Base-by-base conservation (phyloP, 176 grass and related monocot genomes). In the Lolium multiflorum region DNA sequence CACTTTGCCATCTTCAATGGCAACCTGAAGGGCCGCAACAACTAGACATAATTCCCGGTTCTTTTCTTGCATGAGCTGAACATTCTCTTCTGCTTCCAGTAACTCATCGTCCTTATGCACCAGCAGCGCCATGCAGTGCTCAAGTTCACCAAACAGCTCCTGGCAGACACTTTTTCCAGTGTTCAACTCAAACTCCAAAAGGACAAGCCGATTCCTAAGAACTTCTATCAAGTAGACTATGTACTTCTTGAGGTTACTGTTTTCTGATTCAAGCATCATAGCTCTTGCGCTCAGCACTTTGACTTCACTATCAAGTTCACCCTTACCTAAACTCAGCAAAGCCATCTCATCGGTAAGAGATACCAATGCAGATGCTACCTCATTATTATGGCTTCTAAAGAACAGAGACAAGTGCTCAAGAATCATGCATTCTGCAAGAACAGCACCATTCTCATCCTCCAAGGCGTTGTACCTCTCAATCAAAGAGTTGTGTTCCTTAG, bases 131-230 rank as follows among this genome's bases (percentile, higher is more conserved):
- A 78, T 81, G 79, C 71, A 71, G 56, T 51, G 60, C 82, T 90
- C 84, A 58, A 90, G 84, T 81, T 96, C 86, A 89, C 90, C 44
- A 57, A 31, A 74, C 50, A 96, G 80, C 55, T 96, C 94, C 79
- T 91, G 59, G 82, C 41, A 88, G 49, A 93, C 9, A 46, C 70
- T 87, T 88, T 35, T 83, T 14, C 65, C 81, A 5, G 81, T 82
- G 83, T 90, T 93, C 77, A 96, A 56, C 86, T 99, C 90, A 56
- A 96, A 88, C 76, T 93, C 91, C 90, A 89, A 90, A 83, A 92
- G 84, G 37, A 94, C 79, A 76, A 96, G 64, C 49, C 64, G 81
- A 89, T 76, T 84, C 54, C 52, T 91, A 28, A 96, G 85, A 82
- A 94, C 91, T 69, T 93, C 91, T 81, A 89, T 50, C 83, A 93